Conservation (phyloP, 305 asterid genomes). For the Salvia sclarea region DNA sequence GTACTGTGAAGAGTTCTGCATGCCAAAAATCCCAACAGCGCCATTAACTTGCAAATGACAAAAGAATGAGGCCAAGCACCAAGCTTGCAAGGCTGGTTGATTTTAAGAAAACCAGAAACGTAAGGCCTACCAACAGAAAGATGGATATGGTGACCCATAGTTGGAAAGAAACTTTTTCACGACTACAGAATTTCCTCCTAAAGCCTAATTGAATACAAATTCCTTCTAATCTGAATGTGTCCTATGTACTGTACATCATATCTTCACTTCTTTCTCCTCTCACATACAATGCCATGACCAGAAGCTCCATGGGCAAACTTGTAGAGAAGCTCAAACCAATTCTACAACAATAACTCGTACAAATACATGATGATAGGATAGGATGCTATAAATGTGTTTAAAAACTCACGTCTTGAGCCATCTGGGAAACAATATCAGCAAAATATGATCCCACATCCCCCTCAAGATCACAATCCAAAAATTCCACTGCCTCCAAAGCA, state of each 20-base stretch:
- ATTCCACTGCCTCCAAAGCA: constrained; percentile 84
- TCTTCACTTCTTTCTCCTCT: background rate
- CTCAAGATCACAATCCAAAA: constrained; percentile 62
- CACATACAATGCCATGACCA: background rate
- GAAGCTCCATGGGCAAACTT: background rate
- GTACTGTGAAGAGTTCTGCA: constrained; percentile 10
- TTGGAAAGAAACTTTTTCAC: background rate
- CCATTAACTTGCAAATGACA: background rate
- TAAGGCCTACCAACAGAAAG: constrained; percentile 7
- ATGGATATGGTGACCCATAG: background rate
- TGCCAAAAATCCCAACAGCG: constrained; percentile 3
- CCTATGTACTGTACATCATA: constrained; percentile 4
- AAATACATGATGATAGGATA: background rate
- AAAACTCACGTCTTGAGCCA: constrained; percentile 92
- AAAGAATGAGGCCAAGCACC: constrained; percentile 1
- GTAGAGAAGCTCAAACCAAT: background rate
- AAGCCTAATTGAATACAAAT: background rate
- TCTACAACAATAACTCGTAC: background rate
- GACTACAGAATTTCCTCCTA: background rate
- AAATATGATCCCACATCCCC: constrained; percentile 84
- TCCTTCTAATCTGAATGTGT: background rate
- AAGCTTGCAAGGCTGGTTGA: background rate
- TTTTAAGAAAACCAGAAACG: constrained; percentile 9
- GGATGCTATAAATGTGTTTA: background rate
- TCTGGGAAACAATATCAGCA: constrained; percentile 88